Conservation (phyloP, 768 basidiomycete genomes). For the Mycena chlorophos region DNA sequence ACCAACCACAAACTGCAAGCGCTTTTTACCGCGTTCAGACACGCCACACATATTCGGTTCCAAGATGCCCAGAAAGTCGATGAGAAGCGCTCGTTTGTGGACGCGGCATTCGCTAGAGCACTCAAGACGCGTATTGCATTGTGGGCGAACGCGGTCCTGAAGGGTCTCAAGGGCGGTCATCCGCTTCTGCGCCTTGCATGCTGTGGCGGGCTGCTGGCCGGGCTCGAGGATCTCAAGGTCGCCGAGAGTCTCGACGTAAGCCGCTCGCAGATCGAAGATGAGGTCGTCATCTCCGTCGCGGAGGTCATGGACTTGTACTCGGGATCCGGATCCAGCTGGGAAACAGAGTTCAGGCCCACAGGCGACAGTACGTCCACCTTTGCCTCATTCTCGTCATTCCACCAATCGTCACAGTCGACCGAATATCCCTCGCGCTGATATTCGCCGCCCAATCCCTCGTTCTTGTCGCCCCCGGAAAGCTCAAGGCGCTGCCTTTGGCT, state of each 20-base stretch:
- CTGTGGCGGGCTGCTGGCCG: constrained; percentile 63
- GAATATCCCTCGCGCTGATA: constrained; percentile 52
- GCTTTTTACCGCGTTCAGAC: constrained; percentile 56
- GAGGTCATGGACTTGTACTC: constrained; percentile 69
- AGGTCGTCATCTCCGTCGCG: constrained; percentile 67
- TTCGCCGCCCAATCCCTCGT: constrained; percentile 62
- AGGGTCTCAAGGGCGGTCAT: constrained; percentile 67
- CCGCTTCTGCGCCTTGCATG: constrained; percentile 62
- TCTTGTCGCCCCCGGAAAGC: constrained; percentile 51
- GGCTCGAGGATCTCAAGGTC: constrained; percentile 55
- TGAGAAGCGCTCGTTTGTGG: constrained; percentile 32
- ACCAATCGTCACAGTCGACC: constrained; percentile 33
- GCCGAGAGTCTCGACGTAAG: constrained; percentile 30
- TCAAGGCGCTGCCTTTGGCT: constrained; percentile 61
- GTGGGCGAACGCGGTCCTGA: constrained; percentile 55
- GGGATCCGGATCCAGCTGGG: constrained; percentile 47
- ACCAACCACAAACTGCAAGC: constrained; percentile 49
- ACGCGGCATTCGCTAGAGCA: constrained; percentile 39
- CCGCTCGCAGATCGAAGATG: constrained; percentile 56
- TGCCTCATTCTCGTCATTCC: neutral
- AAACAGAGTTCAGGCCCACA: constrained; percentile 64
- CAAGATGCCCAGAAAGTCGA: constrained; percentile 39
- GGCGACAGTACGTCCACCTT: constrained; percentile 40
- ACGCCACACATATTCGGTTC: constrained; percentile 57
- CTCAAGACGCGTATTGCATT: constrained; percentile 41